Percentiles rank a stretch among this genome's conserved stretches.
Conservation (phyloP, 257 asterid genomes). For the Lycium barbarum region DNA sequence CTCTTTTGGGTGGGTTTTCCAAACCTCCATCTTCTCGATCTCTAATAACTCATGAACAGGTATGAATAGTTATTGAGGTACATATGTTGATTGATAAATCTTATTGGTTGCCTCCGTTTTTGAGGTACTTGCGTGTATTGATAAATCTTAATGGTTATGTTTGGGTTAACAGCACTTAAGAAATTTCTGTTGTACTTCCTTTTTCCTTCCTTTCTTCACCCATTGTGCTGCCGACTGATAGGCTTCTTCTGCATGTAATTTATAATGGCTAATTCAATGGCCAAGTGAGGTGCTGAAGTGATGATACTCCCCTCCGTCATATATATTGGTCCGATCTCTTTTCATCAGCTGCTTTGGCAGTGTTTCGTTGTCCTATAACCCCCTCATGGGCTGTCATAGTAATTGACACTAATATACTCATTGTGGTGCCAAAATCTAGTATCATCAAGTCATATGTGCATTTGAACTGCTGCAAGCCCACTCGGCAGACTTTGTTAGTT, state of each 20-base stretch:
- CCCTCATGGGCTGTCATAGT: neutral
- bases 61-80: conserved; percentile 26
- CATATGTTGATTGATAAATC: neutral
- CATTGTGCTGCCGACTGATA: neutral
- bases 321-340: neutral
- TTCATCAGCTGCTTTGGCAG: conserved; percentile 21
- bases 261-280: conserved; percentile 12
- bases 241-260: conserved; percentile 13
- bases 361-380: neutral
- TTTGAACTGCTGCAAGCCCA: conserved; percentile 4
- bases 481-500: conserved; percentile 14
- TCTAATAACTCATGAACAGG: conserved; percentile 61
- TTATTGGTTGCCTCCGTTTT: conserved; percentile 14
- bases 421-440: conserved; percentile 22
- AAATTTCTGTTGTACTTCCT: neutral
- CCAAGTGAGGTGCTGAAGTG: neutral
- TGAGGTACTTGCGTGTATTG: conserved; percentile 6
- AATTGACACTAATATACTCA: conserved; percentile 8
- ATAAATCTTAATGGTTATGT: conserved; percentile 6
- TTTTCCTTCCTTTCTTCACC: neutral
- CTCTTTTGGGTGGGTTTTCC: conserved; percentile 60
- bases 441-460: neutral
- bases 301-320: neutral
- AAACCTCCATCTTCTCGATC: conserved; percentile 61
- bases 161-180: conserved; percentile 3